phyloP scores from a whole-genome alignment of 169 alveolate species.

The Cryptosporidium parvum region DNA sequence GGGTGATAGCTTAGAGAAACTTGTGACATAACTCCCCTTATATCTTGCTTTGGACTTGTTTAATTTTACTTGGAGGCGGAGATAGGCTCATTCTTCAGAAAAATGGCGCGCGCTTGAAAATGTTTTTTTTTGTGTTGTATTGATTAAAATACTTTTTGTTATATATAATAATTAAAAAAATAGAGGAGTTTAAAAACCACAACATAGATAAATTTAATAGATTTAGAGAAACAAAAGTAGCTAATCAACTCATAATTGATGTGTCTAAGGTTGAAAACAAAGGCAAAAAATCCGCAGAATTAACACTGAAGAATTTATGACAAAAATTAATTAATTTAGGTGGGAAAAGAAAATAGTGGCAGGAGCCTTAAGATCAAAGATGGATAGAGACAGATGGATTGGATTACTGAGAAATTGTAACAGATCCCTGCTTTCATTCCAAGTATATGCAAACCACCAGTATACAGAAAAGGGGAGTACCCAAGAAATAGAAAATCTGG shows the following conservation, averaged over 20 bases:
- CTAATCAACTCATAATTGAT: background rate
- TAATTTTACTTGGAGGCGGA: background rate
- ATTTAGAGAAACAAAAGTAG: background rate
- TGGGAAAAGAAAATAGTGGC: background rate
- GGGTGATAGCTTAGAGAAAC: background rate
- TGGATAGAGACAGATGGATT: constrained; percentile 47
- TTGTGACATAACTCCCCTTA: background rate
- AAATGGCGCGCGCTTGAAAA: background rate
- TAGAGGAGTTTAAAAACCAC: background rate
- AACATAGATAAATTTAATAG: background rate
- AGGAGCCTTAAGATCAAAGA: constrained; percentile 23
- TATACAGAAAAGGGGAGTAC: background rate
- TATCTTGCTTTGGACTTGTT: background rate
- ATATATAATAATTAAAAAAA: background rate
- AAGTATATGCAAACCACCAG: constrained; percentile 11
- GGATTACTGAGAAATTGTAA: constrained; percentile 29
- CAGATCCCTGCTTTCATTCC: constrained; percentile 55
- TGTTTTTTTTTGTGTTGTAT: background rate
- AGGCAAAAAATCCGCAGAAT: background rate
- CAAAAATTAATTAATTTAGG: constrained; percentile 2
- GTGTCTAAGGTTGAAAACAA: background rate
- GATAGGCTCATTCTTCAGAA: background rate
- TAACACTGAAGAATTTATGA: constrained; percentile 3
- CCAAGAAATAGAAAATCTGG: background rate
- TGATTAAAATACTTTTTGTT: background rate